These are phyloP conservation scores for Penicillium aurantiogriseum DNA, from an alignment of 2,329 filamentous ascomycete species.

Conservation along the genomic window DNA sequence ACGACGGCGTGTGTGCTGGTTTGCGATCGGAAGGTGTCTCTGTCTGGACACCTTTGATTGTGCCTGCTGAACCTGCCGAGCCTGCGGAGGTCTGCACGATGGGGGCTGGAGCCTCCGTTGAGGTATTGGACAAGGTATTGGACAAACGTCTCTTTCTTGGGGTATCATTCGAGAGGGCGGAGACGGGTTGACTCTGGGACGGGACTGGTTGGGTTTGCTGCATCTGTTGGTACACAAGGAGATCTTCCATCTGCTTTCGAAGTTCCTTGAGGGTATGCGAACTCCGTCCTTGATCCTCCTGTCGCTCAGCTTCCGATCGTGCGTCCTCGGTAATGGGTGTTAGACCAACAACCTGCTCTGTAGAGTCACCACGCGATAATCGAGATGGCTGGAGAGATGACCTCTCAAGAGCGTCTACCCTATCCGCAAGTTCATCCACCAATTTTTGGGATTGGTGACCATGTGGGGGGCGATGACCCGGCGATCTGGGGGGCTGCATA, in stretches of 20 bases:
- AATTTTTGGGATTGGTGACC: conserved; percentile 16
- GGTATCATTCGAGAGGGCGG: conserved; percentile 22
- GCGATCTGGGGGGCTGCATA: conserved; percentile 26
- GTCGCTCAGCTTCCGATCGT: conserved; percentile 21
- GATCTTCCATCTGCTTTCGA: conserved; percentile 44
- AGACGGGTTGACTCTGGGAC: conserved; percentile 17
- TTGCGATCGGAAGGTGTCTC: conserved; percentile 17
- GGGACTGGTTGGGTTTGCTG: conserved; percentile 32
- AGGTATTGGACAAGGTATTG: conserved; percentile 30
- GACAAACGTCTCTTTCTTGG: conserved; percentile 33
- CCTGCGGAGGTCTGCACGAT: conserved; percentile 26
- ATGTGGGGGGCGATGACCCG: conserved; percentile 17
- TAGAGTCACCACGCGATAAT: conserved; percentile 26
- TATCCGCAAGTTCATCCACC: conserved; percentile 12
- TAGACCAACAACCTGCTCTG: conserved; percentile 15
- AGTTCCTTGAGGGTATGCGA: conserved; percentile 42
- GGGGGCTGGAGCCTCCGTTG: conserved; percentile 22
- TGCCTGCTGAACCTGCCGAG: conserved; percentile 35
- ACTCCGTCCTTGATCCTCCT: conserved; percentile 34
- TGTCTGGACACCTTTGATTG: conserved; percentile 29
- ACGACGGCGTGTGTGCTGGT: conserved; percentile 35
- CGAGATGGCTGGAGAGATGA: conserved; percentile 9
- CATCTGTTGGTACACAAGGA: conserved; percentile 42
- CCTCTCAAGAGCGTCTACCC: conserved; percentile 10
- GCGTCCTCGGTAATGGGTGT: conserved; percentile 24